Base-by-base conservation (phyloP, 148 eudicot species). In the Rhododendron ovatum region DNA sequence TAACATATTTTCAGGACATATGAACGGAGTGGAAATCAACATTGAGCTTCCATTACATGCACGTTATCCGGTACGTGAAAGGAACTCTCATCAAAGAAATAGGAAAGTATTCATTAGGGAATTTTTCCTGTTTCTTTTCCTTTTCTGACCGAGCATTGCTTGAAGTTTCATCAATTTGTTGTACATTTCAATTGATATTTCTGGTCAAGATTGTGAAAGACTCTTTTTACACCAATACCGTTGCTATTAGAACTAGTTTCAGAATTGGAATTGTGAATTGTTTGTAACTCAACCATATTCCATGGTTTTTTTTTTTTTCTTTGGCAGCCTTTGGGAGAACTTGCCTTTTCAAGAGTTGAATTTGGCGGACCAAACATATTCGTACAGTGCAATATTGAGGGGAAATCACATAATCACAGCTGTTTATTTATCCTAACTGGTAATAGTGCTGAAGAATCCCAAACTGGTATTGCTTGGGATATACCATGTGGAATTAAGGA, bases 21-120 rank as follows among this genome's bases (percentile, higher is more conserved):
- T 89, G 63, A 85, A 85, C 71, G 88, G 89, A 13, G 37, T 87
- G 87, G 92, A 92, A 80, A 80, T 92, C 78, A 88, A 87, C 86
- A 80, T 89, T 69, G 92, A 92, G 87, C 87, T 97, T 84, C 98
- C 98, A 67, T 81, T 97, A 69, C 99, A 97, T 88, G 92, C 95
- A 39, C 93, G 96, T 69, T 97, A 97, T 90, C 92, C 91, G 77
- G 98, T 97, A 90, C 86, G 93, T 87, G 83, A 80, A 28, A 17
- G 33, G 11, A 59, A 50, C 18, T 17, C 45, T 82, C 73, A 8
- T 65, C 26, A 22, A 20, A 65, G 33, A 65, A 65, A 65, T 26
- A 65, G 33, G 14, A n/a, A 65, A 37, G 73, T 26, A 65, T 65
- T 26, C 33, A n/a, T 9, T n/a, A 8, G 30, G 33, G 2, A 26